A percentile compares a stretch with the other conserved stretches of the same genome.
Evolutionary conservation across 2,329 filamentous ascomycete species (phyloP).

Genomic region (Pyrenochaeta sp.): DNA sequence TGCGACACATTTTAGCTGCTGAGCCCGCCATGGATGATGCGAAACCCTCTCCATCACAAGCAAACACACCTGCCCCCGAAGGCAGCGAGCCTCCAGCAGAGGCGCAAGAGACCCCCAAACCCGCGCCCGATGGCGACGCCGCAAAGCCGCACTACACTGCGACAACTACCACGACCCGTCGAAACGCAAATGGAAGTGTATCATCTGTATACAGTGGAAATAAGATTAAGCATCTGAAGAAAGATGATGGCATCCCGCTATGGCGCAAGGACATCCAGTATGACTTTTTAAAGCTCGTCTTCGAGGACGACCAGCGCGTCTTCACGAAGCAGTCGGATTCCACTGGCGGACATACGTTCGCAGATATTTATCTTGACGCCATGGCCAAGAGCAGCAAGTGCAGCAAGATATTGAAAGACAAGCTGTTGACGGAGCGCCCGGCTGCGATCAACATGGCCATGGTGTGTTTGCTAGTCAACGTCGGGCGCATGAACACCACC

Average conservation of each 20-base stretch:
- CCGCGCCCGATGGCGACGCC: slow-evolving; percentile 35
- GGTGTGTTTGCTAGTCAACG: slow-evolving; percentile 96
- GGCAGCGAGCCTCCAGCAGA: slow-evolving; percentile 43
- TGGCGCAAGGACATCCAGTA: slow-evolving; percentile 91
- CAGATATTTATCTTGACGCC: slow-evolving; percentile 96
- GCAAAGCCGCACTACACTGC: slow-evolving; percentile 55
- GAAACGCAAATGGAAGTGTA: slow-evolving; percentile 71
- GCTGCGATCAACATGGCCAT: slow-evolving; percentile 98
- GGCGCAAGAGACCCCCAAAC: slow-evolving; percentile 35
- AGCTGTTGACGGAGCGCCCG: slow-evolving; percentile 88
- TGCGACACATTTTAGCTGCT: slow-evolving; percentile 49
- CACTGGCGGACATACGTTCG: slow-evolving; percentile 78
- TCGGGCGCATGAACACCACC: slow-evolving; percentile 98
- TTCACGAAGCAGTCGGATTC: slow-evolving; percentile 94
- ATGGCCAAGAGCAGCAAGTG: slow-evolving; percentile 99
- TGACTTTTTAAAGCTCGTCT: slow-evolving; percentile 82
- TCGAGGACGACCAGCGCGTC: slow-evolving; percentile 76
- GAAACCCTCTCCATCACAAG: slow-evolving; percentile 36
- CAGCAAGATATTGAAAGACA: slow-evolving; percentile 97
- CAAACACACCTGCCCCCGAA: slow-evolving; percentile 42
- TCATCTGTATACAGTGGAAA: slow-evolving; percentile 73
- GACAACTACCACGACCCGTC: slow-evolving; percentile 62
- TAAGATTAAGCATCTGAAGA: slow-evolving; percentile 87
- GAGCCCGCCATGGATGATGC: slow-evolving; percentile 48
- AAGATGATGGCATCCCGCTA: slow-evolving; percentile 85